Base-by-base conservation (phyloP, 192 early-diverging fungal genomes). In the Backusella tuberculispora region DNA sequence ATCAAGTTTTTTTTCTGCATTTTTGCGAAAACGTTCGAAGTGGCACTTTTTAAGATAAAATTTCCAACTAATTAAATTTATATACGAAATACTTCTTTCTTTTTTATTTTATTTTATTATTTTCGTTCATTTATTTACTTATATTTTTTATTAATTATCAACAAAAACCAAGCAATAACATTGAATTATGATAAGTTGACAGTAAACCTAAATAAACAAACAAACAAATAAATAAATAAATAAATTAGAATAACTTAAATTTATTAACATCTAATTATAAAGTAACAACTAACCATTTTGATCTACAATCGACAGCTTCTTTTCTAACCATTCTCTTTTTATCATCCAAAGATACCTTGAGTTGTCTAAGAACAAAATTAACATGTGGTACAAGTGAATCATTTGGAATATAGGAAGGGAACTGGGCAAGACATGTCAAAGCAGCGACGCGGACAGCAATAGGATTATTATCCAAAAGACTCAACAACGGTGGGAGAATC, bases 281-380 rank as follows among this genome's bases (percentile, higher is more conserved):
- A 13, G 34, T 65, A 44, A 63, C 14, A 21, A 41, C 44, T 9
- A 76, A 96, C 96, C 96, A 99, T 74, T 92, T 92, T 80, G 87
- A 91, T 53, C 95, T 84, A 45, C 94, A 92, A 69, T 95, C 92
- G 6, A 93, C 95, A 0, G 96, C 98, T 75, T 95, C 94, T 63
- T 86, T 83, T 73, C 98, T 85, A 15, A 99, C 98, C 21, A 91
- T 63, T 40, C 96, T 87, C 84, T 97, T 97, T 29, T 80, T 90
- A 78, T 99, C 98, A 82, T 98, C 96, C 71, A 97, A 76, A 0
- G 90, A 84, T 40, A 66, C 73, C 5, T 78, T 81, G 41, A 99
- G 83, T 29, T 89, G 88, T 40, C 84, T 80, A 15, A 95, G 73
- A 9, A 97, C 85, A 72, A 69, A 83, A 17, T 66, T 76, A 78